phyloP scores from a whole-genome alignment of 331 rosid genomes.

The Rhamnella rubrinervis region DNA sequence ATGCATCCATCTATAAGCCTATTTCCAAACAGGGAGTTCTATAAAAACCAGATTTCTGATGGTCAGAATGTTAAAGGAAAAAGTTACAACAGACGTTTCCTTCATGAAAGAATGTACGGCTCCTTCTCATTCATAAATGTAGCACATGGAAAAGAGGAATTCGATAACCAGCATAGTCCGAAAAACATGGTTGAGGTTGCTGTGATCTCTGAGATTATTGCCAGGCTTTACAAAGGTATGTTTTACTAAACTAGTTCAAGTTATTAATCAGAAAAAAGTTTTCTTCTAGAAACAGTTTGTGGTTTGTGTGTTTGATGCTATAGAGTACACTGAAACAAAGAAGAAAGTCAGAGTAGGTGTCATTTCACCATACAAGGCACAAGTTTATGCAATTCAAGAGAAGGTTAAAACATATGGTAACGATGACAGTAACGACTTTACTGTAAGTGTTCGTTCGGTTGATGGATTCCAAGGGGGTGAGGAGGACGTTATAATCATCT shows the following conservation, averaged over 20 bases:
- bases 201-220: slow-evolving; percentile 48
- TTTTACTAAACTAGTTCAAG: slow-evolving; percentile 5
- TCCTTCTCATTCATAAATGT: slow-evolving; percentile 51
- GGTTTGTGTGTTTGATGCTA: slow-evolving; percentile 1
- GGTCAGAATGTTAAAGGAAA: slow-evolving; percentile 34
- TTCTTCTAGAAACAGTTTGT: background rate
- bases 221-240: slow-evolving; percentile 41
- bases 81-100: slow-evolving; percentile 36
- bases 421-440: slow-evolving; percentile 24
- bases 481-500: slow-evolving; percentile 71
- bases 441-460: slow-evolving; percentile 47
- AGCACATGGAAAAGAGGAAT: slow-evolving; percentile 47
- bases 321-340: slow-evolving; percentile 39
- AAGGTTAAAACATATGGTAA: slow-evolving; percentile 29
- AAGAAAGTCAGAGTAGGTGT: slow-evolving; percentile 49
- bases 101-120: slow-evolving; percentile 40
- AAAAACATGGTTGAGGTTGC: slow-evolving; percentile 59
- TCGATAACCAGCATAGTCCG: slow-evolving; percentile 27
- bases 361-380: slow-evolving; percentile 67
- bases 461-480: slow-evolving; percentile 84
- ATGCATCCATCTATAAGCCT: slow-evolving; percentile 59
- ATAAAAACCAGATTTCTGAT: slow-evolving; percentile 35
- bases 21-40: slow-evolving; percentile 56
- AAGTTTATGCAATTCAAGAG: slow-evolving; percentile 48
- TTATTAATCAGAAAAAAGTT: background rate